Evolutionary conservation across 805 yeast genomes (phyloP).

Genomic region (Candida coquimbonensis): DNA sequence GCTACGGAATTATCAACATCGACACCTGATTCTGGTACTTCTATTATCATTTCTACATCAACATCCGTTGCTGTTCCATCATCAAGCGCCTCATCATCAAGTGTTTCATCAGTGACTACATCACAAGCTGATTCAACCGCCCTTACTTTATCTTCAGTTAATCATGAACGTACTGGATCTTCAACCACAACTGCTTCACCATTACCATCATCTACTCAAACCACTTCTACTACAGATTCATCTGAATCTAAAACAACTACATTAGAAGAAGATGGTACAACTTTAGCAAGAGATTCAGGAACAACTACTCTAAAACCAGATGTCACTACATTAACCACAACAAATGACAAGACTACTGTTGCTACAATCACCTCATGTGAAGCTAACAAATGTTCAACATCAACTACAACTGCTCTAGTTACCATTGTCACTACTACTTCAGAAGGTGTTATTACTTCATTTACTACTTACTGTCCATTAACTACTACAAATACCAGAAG

Average conservation of each 20-base stretch:
- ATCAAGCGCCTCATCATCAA: background rate
- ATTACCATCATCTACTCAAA: no score
- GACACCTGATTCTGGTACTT: constrained; percentile 6
- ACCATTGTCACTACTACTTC: background rate
- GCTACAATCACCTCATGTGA: background rate
- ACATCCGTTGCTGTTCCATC: background rate
- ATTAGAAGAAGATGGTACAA: background rate
- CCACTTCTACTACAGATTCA: no score
- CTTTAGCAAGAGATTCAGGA: background rate
- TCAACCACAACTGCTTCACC: no score
- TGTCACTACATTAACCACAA: background rate
- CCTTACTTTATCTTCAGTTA: no score
- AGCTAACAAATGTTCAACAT: background rate
- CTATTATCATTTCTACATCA: background rate
- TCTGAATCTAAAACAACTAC: background rate
- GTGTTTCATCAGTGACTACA: no score
- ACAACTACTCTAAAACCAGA: background rate
- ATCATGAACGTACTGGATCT: no score
- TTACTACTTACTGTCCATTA: constrained; percentile 22
- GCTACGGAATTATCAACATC: constrained; percentile 6
- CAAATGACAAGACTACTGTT: background rate
- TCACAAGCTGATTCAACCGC: no score
- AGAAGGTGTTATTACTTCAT: constrained; percentile 10
- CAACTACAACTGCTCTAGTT: background rate
- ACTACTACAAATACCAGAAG: background rate